These are phyloP conservation scores for Uronychia binucleata DNA, from an alignment of 73 alveolate genomes.

Conservation along the genomic window DNA sequence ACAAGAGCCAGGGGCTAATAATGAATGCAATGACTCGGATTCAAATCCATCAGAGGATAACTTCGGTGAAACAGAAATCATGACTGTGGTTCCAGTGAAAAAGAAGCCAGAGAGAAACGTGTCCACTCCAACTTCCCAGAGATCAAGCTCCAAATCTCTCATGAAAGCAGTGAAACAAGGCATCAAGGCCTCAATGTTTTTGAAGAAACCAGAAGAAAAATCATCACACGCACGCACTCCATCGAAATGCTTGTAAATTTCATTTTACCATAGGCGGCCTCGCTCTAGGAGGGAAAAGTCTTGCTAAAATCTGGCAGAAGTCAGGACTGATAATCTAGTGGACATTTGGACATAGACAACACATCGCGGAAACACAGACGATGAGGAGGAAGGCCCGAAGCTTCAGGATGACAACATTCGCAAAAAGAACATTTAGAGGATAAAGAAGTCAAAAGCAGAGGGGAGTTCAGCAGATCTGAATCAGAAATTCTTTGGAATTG, in stretches of 20 bases:
- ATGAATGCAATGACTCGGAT: conserved; percentile 10
- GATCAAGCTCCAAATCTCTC: not conserved
- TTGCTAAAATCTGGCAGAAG: not conserved
- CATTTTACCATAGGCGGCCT: not conserved
- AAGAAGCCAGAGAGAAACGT: no score
- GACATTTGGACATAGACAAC: not conserved
- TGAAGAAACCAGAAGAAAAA: not conserved
- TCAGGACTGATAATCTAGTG: not conserved
- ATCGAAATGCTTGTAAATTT: not conserved
- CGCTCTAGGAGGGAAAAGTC: not conserved
- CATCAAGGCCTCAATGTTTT: no score
- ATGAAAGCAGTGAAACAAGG: not conserved
- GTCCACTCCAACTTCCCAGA: not conserved
- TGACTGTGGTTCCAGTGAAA: no score
- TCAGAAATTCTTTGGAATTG: no score
- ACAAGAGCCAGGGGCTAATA: not conserved
- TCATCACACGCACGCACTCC: not conserved
- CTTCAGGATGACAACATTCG: no score
- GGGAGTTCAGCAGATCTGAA: no score
- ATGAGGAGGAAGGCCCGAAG: not conserved
- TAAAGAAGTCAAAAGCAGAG: no score
- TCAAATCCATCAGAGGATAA: conserved; percentile 34
- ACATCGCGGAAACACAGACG: not conserved
- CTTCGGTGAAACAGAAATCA: not conserved
- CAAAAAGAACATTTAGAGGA: no score